Evolutionary conservation across 495 filamentous ascomycete genomes (phyloP), one percentile per base, ranked within the genome.

Genomic region (Penicillium malachiteum): DNA sequence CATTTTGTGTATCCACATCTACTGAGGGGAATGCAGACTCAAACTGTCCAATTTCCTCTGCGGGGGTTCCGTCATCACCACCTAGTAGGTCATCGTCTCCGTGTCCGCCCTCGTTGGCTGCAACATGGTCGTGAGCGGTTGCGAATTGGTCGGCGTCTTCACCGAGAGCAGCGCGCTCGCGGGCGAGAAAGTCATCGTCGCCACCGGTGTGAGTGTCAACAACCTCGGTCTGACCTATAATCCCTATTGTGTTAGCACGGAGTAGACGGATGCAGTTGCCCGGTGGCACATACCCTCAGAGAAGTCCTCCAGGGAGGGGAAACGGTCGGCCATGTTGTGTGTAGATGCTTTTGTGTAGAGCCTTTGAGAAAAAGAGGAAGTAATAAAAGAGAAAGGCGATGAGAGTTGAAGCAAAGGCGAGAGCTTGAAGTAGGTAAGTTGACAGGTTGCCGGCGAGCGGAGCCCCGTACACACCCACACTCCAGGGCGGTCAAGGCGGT

Each of bases 231-330:
- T 85, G 82, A 55, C 84, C 86, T 87, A 61, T 42, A 56, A 11
- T 54, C 37, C 45, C 56, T 67, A 46, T 42, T 37, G 34, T 37
- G 68, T 71, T 64, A 71, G 58, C 54, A 10, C 39, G 58, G 54
- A 60, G 43, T 59, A 57, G 52, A 51, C 58, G 39, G 54, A 54
- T 61, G 57, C 52, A 57, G 52, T 57, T 57, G 58, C 62, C 21
- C 21, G 21, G 53, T 48, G 57, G 39, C 53, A 54, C 87, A 79
- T 82, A 84, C 93, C 93, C 51, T 87, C 90, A 66, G 93, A 88
- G 72, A 97, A 92, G 69, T 97, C 94, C 71, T 98, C 94, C 68
- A 98, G 77, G 17, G 94, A 95, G 50, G 94, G 94, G 74, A 98
- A 98, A 68, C 92, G 81, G 76, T 97, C 92, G 17, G 94, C 93